phyloP scores from a whole-genome alignment of 345 rosid species.

The Erucastrum elatum region DNA sequence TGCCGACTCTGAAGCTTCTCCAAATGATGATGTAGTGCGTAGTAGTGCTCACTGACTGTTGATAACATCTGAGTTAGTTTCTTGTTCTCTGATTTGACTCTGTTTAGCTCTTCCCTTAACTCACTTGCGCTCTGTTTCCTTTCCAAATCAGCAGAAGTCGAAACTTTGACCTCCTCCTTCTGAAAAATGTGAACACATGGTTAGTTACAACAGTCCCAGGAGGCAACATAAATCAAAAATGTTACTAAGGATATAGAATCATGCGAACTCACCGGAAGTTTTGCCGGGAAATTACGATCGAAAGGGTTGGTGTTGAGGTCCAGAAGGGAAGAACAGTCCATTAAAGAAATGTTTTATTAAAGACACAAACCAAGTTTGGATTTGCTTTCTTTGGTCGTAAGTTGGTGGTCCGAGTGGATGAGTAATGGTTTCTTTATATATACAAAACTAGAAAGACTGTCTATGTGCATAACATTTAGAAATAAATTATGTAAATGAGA shows the following conservation, averaged over 20 bases:
- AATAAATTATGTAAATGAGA: neutral
- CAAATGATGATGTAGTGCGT: constrained; percentile 36
- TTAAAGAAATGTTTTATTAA: neutral
- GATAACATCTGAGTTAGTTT: constrained; percentile 49
- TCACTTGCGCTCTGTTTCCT: constrained; percentile 38
- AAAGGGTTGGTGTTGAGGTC: constrained; percentile 58
- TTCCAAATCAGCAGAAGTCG: constrained; percentile 15
- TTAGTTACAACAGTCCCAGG: neutral
- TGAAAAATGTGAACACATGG: constrained; percentile 32
- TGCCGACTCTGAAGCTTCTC: constrained; percentile 42
- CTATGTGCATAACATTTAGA: neutral
- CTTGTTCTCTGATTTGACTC: constrained; percentile 56
- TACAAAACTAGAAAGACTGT: constrained; percentile 9
- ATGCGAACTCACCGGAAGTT: constrained; percentile 47
- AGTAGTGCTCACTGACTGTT: constrained; percentile 38
- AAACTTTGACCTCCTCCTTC: constrained; percentile 38
- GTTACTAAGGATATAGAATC: neutral
- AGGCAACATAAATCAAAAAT: neutral
- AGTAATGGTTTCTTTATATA: constrained; percentile 12
- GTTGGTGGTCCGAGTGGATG: constrained; percentile 39
- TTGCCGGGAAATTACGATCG: constrained; percentile 10
- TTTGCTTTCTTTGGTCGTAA: constrained; percentile 34
- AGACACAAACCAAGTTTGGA: constrained; percentile 7
- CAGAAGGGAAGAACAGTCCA: constrained; percentile 45
- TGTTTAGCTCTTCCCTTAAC: constrained; percentile 50